Conservation (phyloP, 345 rosid genomes). For the Dipteronia sinensis region DNA sequence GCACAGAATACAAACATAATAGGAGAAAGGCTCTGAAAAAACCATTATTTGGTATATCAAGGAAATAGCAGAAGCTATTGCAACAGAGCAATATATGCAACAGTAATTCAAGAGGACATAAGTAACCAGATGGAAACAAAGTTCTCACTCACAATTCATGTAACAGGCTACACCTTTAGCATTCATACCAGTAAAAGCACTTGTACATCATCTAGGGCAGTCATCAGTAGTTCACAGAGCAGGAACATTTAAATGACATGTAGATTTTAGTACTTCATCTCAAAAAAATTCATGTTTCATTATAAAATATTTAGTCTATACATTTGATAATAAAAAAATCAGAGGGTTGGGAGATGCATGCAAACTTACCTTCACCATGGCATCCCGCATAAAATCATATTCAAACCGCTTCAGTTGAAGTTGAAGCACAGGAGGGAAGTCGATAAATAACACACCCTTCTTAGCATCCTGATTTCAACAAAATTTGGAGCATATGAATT, state of each 20-base stretch:
- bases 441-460: slow-evolving; percentile 92
- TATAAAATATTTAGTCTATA: neutral
- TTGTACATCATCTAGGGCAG: neutral
- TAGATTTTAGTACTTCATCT: neutral
- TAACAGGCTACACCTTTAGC: neutral
- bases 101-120: neutral
- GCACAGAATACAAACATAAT: neutral
- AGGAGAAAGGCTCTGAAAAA: neutral
- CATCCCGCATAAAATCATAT: slow-evolving; percentile 94
- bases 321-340: neutral
- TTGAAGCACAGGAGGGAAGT: slow-evolving; percentile 97
- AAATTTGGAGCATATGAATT: slow-evolving; percentile 7
- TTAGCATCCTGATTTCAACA: slow-evolving; percentile 74
- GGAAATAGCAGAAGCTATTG: neutral
- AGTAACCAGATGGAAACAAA: neutral
- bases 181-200: neutral
- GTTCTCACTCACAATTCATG: neutral
- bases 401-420: slow-evolving; percentile 96
- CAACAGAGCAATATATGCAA: neutral
- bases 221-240: neutral
- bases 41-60: neutral
- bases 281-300: neutral
- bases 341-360: neutral
- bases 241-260: neutral
- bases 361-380: slow-evolving; percentile 91